Base-by-base conservation (phyloP, 2,329 filamentous ascomycete species). In the Talaromyces rugulosus region DNA sequence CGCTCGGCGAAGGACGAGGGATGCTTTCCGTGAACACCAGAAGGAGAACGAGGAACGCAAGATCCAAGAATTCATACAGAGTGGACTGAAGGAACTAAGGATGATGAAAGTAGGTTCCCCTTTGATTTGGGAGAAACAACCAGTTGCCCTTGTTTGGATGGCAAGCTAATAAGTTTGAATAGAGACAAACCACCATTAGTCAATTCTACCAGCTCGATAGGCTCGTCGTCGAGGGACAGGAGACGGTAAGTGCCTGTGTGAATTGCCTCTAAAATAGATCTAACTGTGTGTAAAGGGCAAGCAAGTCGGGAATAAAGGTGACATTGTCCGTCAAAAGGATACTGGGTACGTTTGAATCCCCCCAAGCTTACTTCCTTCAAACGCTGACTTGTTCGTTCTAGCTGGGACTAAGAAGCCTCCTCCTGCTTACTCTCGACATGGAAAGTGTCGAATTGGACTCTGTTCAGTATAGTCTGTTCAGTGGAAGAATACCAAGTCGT, bases 161-260 rank as follows among this genome's bases (percentile, higher is more conserved):
- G 9, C 34, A 60, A 34, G 60, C 72, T 84, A 65, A 84, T 73
- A 12, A 58, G 50, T n/a, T 33, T 63, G 70, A 56, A 4, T 80
- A 98, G 95, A 89, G 95, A 74, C 95, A 98, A 89, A 96, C 94
- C 11, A 85, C 95, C 57, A 87, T 99, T 72, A 96, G 92, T 74
- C 91, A 96, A 74, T 98, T 98, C 79, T 98, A 91, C 80, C 90
- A 97, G 78, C 77, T 96, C 65, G 93, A 98, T 73, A 85, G 87
- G 72, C 84, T 99, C 77, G 95, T 99, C 14, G 91, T 99, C 0
- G 95, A 99, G 78, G 90, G 90, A 18, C 89, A 91, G 63, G 89
- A 91, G 75, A 87, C 89, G 70, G 89, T 91, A 83, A 67, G 85
- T 79, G 50, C 62, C n/a, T 4, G 47, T 2, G 7, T 40, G n/a